Percentiles rank a stretch among this genome's conserved stretches.
These are phyloP conservation scores for Aspergillus novofumigatus DNA, from an alignment of 2,329 filamentous ascomycete species.

Conservation along the genomic window DNA sequence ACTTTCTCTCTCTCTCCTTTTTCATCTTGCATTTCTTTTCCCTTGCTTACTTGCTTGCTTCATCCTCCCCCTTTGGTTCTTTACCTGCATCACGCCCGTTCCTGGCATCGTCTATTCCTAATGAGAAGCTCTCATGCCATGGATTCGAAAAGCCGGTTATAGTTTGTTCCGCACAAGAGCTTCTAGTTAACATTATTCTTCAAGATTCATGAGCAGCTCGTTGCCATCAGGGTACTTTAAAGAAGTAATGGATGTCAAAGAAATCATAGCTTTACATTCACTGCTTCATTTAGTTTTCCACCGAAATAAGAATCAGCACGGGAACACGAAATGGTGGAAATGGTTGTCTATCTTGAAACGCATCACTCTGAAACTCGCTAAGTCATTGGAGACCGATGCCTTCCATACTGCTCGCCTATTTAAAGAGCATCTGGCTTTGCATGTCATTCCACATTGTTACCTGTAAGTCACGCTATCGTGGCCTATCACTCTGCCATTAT, in stretches of 20 bases:
- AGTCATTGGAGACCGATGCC: slow-evolving; percentile 36
- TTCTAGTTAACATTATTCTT: background rate
- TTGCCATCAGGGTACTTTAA: background rate
- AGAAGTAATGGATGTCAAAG: slow-evolving; percentile 25
- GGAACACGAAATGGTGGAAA: slow-evolving; percentile 75
- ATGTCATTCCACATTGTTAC: slow-evolving; percentile 40
- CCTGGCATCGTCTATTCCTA: background rate
- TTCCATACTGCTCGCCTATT: slow-evolving; percentile 19
- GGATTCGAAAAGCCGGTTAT: background rate
- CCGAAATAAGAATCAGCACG: slow-evolving; percentile 90
- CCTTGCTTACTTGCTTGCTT: background rate
- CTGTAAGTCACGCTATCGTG: slow-evolving; percentile 26
- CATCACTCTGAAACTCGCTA: slow-evolving; percentile 54
- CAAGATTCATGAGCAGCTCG: background rate
- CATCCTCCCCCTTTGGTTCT: background rate
- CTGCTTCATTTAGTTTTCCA: slow-evolving; percentile 68
- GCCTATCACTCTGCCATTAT: background rate
- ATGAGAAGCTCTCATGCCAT: background rate
- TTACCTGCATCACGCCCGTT: background rate
- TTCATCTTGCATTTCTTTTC: background rate
- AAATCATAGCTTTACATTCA: slow-evolving; percentile 30
- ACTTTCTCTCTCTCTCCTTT: too few species aligned
- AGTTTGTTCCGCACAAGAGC: background rate
- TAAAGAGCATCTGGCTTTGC: slow-evolving; percentile 27
- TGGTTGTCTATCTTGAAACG: slow-evolving; percentile 68